Percentiles rank a stretch among this genome's conserved stretches.
Evolutionary conservation across 2,329 filamentous ascomycete genomes (phyloP).

Genomic region (Nemania sp.): DNA sequence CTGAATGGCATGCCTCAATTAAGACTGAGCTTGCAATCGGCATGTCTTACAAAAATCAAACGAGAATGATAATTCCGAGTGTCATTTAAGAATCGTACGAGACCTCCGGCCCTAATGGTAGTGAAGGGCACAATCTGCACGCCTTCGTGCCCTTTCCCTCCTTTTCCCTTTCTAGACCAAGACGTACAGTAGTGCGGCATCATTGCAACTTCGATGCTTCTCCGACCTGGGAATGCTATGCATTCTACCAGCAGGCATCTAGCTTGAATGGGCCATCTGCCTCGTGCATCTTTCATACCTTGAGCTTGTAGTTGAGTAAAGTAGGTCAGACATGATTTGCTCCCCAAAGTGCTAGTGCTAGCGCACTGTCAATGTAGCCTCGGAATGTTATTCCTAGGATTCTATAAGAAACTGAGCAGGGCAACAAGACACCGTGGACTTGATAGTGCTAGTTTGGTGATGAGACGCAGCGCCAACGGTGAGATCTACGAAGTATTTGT

Average conservation of each 20-base stretch:
- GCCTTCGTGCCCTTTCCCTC: too few species aligned
- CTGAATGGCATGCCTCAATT: slow-evolving; percentile 32
- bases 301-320: slow-evolving; percentile 8
- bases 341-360: slow-evolving; percentile 44
- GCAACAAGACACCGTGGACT: slow-evolving; percentile 38
- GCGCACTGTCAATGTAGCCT: slow-evolving; percentile 45
- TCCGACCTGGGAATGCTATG: too few species aligned
- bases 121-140: too few species aligned
- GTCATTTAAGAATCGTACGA: too few species aligned
- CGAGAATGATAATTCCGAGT: slow-evolving; percentile 36
- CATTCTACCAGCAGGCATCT: slow-evolving; percentile 59
- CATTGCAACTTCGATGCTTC: slow-evolving; percentile 49
- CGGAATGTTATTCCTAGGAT: slow-evolving; percentile 40
- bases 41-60: slow-evolving; percentile 38
- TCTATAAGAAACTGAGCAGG: slow-evolving; percentile 37
- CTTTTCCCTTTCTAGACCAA: too few species aligned
- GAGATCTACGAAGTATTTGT: slow-evolving; percentile 56
- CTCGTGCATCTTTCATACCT: slow-evolving; percentile 45
- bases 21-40: slow-evolving; percentile 41
- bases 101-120: too few species aligned
- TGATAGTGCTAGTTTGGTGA: slow-evolving; percentile 49
- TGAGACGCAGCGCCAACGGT: slow-evolving; percentile 60
- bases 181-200: too few species aligned
- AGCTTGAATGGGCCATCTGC: slow-evolving; percentile 50
- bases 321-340: slow-evolving; percentile 34